Percentiles rank a stretch among this genome's conserved stretches.
phyloP scores from a whole-genome alignment of 257 asterid genomes.

The Mitragyna speciosa region DNA sequence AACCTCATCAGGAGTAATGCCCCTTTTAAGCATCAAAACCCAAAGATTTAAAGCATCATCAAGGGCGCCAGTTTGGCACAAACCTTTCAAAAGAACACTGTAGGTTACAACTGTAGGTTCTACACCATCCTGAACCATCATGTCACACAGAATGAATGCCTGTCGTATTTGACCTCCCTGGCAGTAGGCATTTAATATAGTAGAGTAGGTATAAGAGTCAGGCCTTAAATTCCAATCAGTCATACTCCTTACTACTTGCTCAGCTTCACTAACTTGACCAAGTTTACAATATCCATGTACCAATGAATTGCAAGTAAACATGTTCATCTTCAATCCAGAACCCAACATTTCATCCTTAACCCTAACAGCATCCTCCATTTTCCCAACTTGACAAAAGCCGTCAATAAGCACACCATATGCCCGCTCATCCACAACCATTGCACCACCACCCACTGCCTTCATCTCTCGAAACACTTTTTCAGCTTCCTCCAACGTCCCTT shows the following conservation, averaged over 20 bases:
- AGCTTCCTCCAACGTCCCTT: constrained; percentile 66
- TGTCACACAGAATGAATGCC: constrained; percentile 63
- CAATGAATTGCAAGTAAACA: constrained; percentile 64
- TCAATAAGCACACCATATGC: constrained; percentile 69
- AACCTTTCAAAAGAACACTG: constrained; percentile 76
- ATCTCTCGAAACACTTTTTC: constrained; percentile 49
- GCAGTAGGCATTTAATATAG: constrained; percentile 72
- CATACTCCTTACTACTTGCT: constrained; percentile 49
- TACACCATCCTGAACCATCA: constrained; percentile 60
- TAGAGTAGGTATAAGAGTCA: constrained; percentile 75
- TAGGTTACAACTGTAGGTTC: constrained; percentile 63
- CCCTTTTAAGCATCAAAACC: constrained; percentile 72
- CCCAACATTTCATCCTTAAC: constrained; percentile 67
- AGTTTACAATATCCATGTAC: constrained; percentile 75
- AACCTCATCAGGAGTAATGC: constrained; percentile 63
- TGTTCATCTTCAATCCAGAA: constrained; percentile 62
- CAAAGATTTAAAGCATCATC: constrained; percentile 77
- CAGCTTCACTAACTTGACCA: constrained; percentile 63
- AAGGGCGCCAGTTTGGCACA: constrained; percentile 51
- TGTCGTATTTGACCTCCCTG: constrained; percentile 55
- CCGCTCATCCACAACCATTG: constrained; percentile 56
- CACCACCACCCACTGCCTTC: constrained; percentile 42
- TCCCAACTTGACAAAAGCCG: constrained; percentile 80
- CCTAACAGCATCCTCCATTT: constrained; percentile 69
- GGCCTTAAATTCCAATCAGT: constrained; percentile 52